Percentiles rank a stretch among this genome's conserved stretches.
phyloP scores from a whole-genome alignment of 179 eudicot genomes.

The Pouteria campechiana region DNA sequence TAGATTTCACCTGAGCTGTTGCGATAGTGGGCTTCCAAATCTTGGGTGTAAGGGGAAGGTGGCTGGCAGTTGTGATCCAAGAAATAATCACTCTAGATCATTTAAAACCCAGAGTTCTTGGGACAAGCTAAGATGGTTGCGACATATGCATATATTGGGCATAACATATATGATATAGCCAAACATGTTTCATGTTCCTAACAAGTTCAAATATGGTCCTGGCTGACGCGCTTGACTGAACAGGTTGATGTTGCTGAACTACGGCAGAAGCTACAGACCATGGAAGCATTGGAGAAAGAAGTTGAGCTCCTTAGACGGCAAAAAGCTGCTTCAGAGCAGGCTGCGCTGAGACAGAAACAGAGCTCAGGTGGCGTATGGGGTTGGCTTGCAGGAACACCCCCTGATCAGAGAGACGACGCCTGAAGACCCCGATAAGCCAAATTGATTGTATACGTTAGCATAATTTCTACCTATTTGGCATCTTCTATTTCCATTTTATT shows the following conservation, averaged over 20 bases:
- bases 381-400: conserved; percentile 83
- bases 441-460: conserved; percentile 5
- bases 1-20: no score
- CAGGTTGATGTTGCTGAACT: conserved; percentile 98
- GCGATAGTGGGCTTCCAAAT: no score
- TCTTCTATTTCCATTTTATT: background rate
- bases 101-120: no score
- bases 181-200: no score
- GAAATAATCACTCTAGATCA: no score
- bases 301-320: conserved; percentile 85
- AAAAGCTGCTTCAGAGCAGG: conserved; percentile 97
- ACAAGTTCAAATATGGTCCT: no score
- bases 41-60: no score
- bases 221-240: no score
- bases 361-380: conserved; percentile 93
- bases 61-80: no score
- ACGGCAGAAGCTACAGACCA: conserved; percentile 80
- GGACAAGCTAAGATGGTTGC: no score
- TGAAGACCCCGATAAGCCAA: conserved; percentile 4
- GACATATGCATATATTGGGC: no score
- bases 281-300: conserved; percentile 87
- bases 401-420: conserved; percentile 26
- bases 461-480: background rate
- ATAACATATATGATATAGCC: no score
- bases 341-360: conserved; percentile 62